A percentile compares a stretch with the other conserved stretches of the same genome.
Evolutionary conservation across 495 filamentous ascomycete species (phyloP).

Genomic region (Neurospora terricola): DNA sequence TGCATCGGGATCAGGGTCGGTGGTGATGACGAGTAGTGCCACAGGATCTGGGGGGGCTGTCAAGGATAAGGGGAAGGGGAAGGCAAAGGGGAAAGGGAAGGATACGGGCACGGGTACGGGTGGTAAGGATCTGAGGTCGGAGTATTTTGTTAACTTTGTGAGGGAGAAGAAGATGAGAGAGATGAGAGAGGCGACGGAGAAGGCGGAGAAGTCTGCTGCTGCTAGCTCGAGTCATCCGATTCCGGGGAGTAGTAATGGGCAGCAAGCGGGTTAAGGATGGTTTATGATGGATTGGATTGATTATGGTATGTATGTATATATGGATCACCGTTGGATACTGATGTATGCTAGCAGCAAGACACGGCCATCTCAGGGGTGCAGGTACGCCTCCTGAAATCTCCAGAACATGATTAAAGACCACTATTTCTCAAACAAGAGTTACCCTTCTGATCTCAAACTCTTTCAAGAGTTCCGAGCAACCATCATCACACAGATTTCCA

Average conservation of each 20-base stretch:
- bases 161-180: not conserved
- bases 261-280: not conserved
- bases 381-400: not conserved
- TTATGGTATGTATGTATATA: not conserved
- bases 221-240: not conserved
- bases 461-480: not conserved
- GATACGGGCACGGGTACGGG: not conserved
- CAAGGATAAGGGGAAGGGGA: not conserved
- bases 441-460: not conserved
- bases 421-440: not conserved
- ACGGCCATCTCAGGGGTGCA: not conserved
- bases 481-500: too few relatives aligned
- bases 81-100: not conserved
- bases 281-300: not conserved
- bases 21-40: not conserved
- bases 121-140: not conserved
- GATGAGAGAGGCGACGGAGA: not conserved
- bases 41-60: not conserved
- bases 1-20: not conserved
- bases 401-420: too few relatives aligned
- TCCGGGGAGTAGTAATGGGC: not conserved
- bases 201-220: not conserved
- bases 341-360: not conserved
- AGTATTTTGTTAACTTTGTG: not conserved
- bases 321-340: not conserved